Evolutionary conservation across 75 land plant species (phyloP), one percentile per base, ranked within the genome.

Genomic region (Larix kaempferi): DNA sequence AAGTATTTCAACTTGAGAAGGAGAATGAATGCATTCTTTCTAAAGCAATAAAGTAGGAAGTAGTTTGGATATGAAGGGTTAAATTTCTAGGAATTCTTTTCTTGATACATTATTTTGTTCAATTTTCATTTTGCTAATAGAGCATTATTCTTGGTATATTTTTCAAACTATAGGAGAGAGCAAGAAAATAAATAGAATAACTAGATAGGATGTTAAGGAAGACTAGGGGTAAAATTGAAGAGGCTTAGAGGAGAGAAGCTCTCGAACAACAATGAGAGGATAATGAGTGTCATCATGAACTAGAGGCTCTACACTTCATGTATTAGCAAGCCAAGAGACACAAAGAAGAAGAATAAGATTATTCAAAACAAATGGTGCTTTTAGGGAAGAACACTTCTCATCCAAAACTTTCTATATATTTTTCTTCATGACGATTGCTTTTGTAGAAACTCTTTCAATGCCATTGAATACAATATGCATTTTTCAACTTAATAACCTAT

Each of bases 201-300:
- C 80, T 98, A 35, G 95, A 95, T 17, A 88, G 78, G 65, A 87
- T 91, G 94, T 82, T 95, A 12, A 95, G 93, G 71, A 98, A 95
- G 88, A 98, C 91, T 59, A 81, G 77, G 58, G 79, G 88, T 62
- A 91, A 82, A 64, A 85, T 93, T 16, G 98, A 95, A 73, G 98
- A 92, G 80, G 79, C 95, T 6, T 94, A 95, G 78, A 92, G 89
- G 75, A 84, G 84, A 76, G 95, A 86, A 71, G 95, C 94, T 19
- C 65, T 88, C n/a, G 95, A 95, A 77, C 89, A 89, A 78, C 87
- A 92, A 41, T 76, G 78, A 73, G 80, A 88, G 73, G 98, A 98
- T 81, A 92, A 95, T 82, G 94, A 95, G 72, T 84, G 95, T 14
- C 92, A 91, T 73, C 78, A 89, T 66, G 98, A 98, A 64, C 62